Evolutionary conservation across 345 rosid genomes (phyloP), one percentile per base, ranked within the genome.

Genomic region (Eucalyptus coolabah): DNA sequence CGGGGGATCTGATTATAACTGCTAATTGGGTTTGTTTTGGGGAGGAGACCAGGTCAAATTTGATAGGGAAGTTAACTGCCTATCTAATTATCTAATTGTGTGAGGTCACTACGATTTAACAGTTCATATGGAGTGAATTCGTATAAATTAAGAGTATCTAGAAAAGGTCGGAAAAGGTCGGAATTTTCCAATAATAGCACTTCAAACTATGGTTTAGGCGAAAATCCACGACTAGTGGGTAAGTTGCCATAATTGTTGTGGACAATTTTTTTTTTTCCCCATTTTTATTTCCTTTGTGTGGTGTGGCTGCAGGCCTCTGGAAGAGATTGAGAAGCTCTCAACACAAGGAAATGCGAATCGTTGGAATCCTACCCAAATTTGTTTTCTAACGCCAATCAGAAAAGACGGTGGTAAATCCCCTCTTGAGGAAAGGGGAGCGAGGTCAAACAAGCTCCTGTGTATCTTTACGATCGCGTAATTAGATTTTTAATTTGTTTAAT

Each of bases 41-140:
- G 13, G 45, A 11, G 37, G 21, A 40, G 83, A 77, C 83, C 83
- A 3, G 83, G 83, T 77, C 83, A 77, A 77, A 19, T 37, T 37
- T 2, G 47, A 37, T 21, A 9, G 5, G 28, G 16, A 24, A 72
- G 82, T 77, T 19, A 37, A 77, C 83, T 11, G 83, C 28, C 12
- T 9, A 77, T 37, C 15, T 10, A 69, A 34, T 40, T 34, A 9
- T 65, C 10, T 14, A n/a, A n/a, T 72, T 12, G 8, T 1, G 26
- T 19, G 23, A 5, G 3, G 8, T 19, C 44, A 19, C 1, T 18
- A 2, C 5, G 26, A 37, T 72, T 14, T 2, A 37, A 72, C 45
- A 26, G 45, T 19, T 72, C 45, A 19, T 34, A 1, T 3, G 4
- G 0, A 9, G 13, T 15, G 3, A 3, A n/a, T 9, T n/a, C 11